Evolutionary conservation across 108 stramenopile species (phyloP), one percentile per base, ranked within the genome.

Genomic region (Skeletonema potamos): DNA sequence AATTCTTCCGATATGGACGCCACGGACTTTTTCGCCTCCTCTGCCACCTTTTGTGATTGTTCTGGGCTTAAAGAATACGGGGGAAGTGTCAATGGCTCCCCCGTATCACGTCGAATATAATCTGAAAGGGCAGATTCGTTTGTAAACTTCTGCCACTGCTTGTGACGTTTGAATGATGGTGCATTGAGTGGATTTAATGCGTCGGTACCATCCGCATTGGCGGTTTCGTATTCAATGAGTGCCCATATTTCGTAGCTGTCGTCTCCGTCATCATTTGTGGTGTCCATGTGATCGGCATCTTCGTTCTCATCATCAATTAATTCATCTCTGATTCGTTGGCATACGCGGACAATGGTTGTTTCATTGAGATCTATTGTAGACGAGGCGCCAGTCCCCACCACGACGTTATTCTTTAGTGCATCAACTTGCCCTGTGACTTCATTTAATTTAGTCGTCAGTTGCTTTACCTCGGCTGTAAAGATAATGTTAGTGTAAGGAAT

Each of bases 51-150:
- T 11, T 70, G 44, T 10, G 94, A 95, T 82, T 95, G 92, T 54
- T 86, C 85, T 24, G 91, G 94, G 51, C 86, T 85, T 5, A 92
- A 75, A 18, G 91, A 91, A 54, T 84, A 90, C 1, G 89, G 89
- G 27, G 94, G 94, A 11, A 95, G 57, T 17, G 79, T 74, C 27
- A 95, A 33, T 26, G 92, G 92, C 83, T 95, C 94, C 18, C 94
- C 94, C 15, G 91, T 91, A 68, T 95, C 91, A 12, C 90, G 71
- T 20, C 91, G 85, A 58, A 95, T 90, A 56, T 87, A 89, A 65
- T 95, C 91, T n/a, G 64, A 64, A 41, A 95, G 60, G 13, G 80
- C 88, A 12, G 84, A 58, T 77, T 92, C 94, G 36, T 84, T 77
- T 24, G 77, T 74, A 64, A 95, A 95, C 17, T 73, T 69, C 57